Conservation (phyloP, 2,329 filamentous ascomycete species). For the Myriangium duriaei region DNA sequence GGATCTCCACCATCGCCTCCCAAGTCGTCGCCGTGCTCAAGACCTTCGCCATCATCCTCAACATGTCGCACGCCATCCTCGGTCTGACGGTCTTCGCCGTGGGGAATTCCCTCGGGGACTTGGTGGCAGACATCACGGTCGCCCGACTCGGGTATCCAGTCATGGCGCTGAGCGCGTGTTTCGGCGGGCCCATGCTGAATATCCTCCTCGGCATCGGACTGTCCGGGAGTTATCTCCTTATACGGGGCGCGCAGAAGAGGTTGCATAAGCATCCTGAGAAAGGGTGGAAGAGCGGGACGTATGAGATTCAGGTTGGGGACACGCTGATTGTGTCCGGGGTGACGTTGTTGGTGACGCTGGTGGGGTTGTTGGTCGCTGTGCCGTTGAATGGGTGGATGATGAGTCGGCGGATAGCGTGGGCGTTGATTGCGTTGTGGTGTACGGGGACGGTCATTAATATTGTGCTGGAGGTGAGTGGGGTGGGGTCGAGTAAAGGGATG, state of each 20-base stretch:
- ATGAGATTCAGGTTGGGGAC: slow-evolving; percentile 70
- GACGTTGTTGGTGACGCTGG: slow-evolving; percentile 69
- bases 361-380: slow-evolving; percentile 66
- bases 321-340: slow-evolving; percentile 75
- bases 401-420: slow-evolving; percentile 69
- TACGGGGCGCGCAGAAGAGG: slow-evolving; percentile 53
- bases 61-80: slow-evolving; percentile 88
- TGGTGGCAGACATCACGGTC: slow-evolving; percentile 90
- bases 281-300: slow-evolving; percentile 57
- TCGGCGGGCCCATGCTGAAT: slow-evolving; percentile 97
- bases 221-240: slow-evolving; percentile 76
- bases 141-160: slow-evolving; percentile 88
- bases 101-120: slow-evolving; percentile 85
- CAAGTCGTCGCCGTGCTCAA: slow-evolving; percentile 95
- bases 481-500: slow-evolving; percentile 11
- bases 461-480: slow-evolving; percentile 53
- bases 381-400: slow-evolving; percentile 79
- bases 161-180: slow-evolving; percentile 90
- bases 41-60: slow-evolving; percentile 77
- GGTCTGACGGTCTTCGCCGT: slow-evolving; percentile 94
- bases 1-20: slow-evolving; percentile 91
- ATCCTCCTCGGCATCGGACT: slow-evolving; percentile 92
- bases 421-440: slow-evolving; percentile 67
- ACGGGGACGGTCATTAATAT: slow-evolving; percentile 73
- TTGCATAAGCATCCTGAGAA: slow-evolving; percentile 55